Evolutionary conservation across 2,329 filamentous ascomycete species (phyloP), one percentile per base, ranked within the genome.

Genomic region (Aspergillus carbonarius): DNA sequence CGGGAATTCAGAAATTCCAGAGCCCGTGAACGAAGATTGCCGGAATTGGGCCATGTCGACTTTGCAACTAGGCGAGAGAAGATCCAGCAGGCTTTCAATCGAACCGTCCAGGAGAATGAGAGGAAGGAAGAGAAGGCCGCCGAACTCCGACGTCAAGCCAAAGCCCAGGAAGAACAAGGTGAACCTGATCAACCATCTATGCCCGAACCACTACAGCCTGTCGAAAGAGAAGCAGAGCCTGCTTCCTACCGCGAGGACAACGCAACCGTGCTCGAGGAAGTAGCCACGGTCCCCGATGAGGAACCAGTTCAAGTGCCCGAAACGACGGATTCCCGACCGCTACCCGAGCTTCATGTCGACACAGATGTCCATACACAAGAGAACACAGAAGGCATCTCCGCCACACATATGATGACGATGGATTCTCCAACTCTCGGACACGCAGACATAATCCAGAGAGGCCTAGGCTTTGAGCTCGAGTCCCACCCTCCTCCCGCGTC

Each of bases 11-110:
- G 71, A 64, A 74, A 65, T 53, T 62, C 70, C 25, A 71, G 71
- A 59, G 68, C 70, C 50, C 70, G 72, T 54, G 73, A 71, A 60
- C 77, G 76, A 62, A 79, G 76, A 63, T 79, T 84, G 34, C 83
- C 83, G n/a, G 83, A 86, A 67, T 68, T 93, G 59, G 88, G 88
- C 1, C 88, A 89, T 60, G 90, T 96, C 54, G 91, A 96, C 74
- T 95, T 96, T 71, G 91, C 89, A 60, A 90, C 91, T 65, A 85
- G 91, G 52, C 84, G 92, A 66, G 88, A 92, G 70, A 87, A 88
- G 60, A 96, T 96, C 67, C 89, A 93, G 66, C 85, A 92, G 57
- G 92, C 91, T 13, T 93, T 96, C 73, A 93, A 87, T 66, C 91
- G 90, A 71, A 91, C 89, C n/a, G 87, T 95, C 49, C 85, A 88